Conservation (phyloP, 2,329 filamentous ascomycete genomes). For the Fusarium sp. region DNA sequence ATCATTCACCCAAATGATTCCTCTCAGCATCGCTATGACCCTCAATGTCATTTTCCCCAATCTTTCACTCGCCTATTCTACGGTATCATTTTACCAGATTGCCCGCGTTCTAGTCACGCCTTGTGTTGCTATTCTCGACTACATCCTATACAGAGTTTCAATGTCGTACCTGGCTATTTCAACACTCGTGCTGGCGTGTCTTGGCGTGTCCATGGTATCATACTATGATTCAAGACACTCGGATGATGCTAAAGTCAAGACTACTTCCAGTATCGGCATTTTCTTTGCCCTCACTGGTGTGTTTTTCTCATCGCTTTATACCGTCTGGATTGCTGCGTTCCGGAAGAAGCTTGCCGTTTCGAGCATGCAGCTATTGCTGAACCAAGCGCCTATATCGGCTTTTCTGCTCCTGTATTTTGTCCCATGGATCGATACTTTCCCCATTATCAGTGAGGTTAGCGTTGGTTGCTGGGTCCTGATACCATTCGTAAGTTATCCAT, state of each 20-base stretch:
- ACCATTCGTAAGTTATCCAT: constrained; percentile 62
- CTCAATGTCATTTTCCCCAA: constrained; percentile 80
- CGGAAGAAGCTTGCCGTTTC: constrained; percentile 76
- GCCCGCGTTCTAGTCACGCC: constrained; percentile 78
- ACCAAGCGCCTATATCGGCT: constrained; percentile 75
- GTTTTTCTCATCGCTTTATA: constrained; percentile 77
- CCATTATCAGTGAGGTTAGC: constrained; percentile 53
- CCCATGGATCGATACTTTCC: constrained; percentile 71
- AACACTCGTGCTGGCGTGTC: constrained; percentile 73
- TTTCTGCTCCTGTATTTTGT: constrained; percentile 76
- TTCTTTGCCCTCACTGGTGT: constrained; percentile 76
- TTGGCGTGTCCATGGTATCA: constrained; percentile 76
- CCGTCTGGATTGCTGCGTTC: constrained; percentile 77
- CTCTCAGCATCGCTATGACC: constrained; percentile 77
- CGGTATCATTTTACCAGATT: constrained; percentile 79
- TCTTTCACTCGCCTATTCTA: constrained; percentile 76
- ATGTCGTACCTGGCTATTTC: constrained; percentile 68
- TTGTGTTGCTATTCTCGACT: constrained; percentile 76
- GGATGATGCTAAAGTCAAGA: constrained; percentile 50
- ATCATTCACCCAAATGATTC: constrained; percentile 70
- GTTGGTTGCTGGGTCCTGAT: constrained; percentile 69
- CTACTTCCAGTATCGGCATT: constrained; percentile 74
- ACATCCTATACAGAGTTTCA: constrained; percentile 69
- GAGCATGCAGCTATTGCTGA: constrained; percentile 79
- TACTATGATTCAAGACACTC: constrained; percentile 63